These are phyloP conservation scores for Sporobolomyces phaffii DNA, from an alignment of 768 basidiomycete species.

Conservation along the genomic window DNA sequence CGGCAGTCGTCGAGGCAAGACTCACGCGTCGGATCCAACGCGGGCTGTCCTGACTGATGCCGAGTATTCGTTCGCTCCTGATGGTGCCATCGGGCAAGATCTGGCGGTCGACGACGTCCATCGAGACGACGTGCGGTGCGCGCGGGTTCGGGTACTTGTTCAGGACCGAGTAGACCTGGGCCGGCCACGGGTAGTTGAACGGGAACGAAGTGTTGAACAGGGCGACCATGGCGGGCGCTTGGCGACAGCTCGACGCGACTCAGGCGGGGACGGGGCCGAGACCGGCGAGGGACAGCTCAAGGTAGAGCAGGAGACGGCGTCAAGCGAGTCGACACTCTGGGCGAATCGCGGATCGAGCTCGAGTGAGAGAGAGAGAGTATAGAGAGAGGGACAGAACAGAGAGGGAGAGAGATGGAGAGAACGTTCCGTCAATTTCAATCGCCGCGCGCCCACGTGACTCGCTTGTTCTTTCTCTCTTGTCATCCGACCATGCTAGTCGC, in stretches of 20 bases:
- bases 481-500: too few relatives aligned
- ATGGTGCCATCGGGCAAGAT: slow-evolving; percentile 34
- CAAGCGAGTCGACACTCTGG: neutral
- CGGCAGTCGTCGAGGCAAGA: too few relatives aligned
- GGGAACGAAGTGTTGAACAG: slow-evolving; percentile 32
- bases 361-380: neutral
- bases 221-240: slow-evolving; percentile 13
- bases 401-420: too few relatives aligned
- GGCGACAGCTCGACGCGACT: neutral
- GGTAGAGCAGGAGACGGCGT: neutral
- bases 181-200: slow-evolving; percentile 34
- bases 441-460: too few relatives aligned
- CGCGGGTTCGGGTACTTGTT: slow-evolving; percentile 41
- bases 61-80: slow-evolving; percentile 34
- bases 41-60: too few relatives aligned
- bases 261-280: too few relatives aligned
- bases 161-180: slow-evolving; percentile 34
- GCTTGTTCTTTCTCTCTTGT: too few relatives aligned
- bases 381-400: neutral
- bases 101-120: slow-evolving; percentile 31
- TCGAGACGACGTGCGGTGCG: slow-evolving; percentile 36
- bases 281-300: neutral
- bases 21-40: too few relatives aligned
- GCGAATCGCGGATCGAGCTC: neutral
- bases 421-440: too few relatives aligned